Evolutionary conservation across 2,329 filamentous ascomycete genomes (phyloP).

Genomic region (Apiospora sp.): DNA sequence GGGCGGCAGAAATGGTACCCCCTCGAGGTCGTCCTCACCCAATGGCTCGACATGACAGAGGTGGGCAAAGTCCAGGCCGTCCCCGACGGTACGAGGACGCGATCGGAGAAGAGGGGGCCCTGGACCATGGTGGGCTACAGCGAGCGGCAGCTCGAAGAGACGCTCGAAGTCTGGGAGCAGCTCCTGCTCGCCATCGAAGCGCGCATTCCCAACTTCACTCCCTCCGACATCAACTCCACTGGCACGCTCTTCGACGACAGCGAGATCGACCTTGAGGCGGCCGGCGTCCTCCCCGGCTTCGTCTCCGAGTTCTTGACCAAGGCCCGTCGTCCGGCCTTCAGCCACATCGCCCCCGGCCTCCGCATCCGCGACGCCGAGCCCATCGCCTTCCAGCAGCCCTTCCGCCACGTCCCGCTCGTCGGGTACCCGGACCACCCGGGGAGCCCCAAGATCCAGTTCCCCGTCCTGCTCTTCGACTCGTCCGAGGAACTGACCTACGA

Average conservation of each 20-base stretch:
- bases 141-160: conserved; percentile 25
- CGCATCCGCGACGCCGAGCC: not conserved
- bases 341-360: conserved; percentile 7
- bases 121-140: conserved; percentile 31
- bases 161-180: conserved; percentile 22
- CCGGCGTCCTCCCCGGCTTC: conserved; percentile 7
- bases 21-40: conserved; percentile 32
- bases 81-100: not conserved
- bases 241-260: not conserved
- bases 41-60: conserved; percentile 32
- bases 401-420: not conserved
- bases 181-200: conserved; percentile 24
- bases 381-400: conserved; percentile 4
- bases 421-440: not conserved
- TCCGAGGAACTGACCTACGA: conserved; percentile 4
- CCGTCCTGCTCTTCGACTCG: conserved; percentile 20
- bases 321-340: conserved; percentile 6
- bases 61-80: conserved; percentile 30
- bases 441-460: conserved; percentile 4
- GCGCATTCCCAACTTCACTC: not conserved
- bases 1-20: conserved; percentile 33
- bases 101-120: conserved; percentile 24
- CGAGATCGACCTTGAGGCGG: not conserved
- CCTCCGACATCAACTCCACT: not conserved
- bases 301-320: not conserved